Conservation (phyloP, 1,284 basidiomycete genomes). For the Boletus subluridellus region DNA sequence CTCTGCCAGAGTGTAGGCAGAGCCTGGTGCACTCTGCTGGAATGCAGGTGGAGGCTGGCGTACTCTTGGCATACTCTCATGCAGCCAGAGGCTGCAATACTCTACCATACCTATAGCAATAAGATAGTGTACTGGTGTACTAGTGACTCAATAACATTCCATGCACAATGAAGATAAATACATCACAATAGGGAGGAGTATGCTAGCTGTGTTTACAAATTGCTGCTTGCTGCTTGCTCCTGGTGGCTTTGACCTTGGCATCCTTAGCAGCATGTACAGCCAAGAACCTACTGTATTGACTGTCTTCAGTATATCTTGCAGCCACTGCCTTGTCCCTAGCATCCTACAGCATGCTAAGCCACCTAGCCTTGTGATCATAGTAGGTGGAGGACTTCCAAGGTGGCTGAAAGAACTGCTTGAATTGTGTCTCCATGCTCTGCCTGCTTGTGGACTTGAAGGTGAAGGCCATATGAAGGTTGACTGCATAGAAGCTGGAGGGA, state of each 20-base stretch:
- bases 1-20: no score
- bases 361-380: background rate
- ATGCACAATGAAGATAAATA: no score
- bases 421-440: background rate
- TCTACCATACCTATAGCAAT: no score
- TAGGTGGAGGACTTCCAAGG: background rate
- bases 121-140: no score
- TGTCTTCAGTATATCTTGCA: background rate
- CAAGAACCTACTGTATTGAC: background rate
- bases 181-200: no score
- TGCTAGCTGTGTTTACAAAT: no score
- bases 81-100: no score
- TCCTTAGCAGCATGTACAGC: background rate
- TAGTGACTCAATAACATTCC: no score
- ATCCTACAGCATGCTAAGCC: background rate
- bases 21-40: no score
- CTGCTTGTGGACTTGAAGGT: background rate
- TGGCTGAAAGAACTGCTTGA: background rate
- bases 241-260: background rate
- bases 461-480: background rate
- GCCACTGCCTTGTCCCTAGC: background rate
- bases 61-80: no score
- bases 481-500: background rate
- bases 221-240: background rate
- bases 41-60: no score